Evolutionary conservation across 2,329 filamentous ascomycete genomes (phyloP).

Genomic region (Neonectria sp.): DNA sequence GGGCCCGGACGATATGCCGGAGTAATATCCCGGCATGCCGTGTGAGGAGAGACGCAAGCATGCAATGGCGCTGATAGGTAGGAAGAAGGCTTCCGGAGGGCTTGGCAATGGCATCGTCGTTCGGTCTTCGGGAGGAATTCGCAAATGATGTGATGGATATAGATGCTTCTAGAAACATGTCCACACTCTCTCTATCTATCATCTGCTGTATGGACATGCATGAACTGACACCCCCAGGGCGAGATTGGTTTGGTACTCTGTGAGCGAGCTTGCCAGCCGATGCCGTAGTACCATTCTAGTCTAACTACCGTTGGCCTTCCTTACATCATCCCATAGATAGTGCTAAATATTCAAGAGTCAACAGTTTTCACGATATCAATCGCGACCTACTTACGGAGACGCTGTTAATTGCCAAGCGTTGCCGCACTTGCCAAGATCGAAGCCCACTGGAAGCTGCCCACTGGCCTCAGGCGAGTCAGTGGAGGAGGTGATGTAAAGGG

Average conservation of each 20-base stretch:
- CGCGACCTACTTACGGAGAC: no score
- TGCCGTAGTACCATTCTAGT: no score
- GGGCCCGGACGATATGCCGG: neutral
- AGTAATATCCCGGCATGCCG: neutral
- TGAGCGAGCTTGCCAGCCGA: no score
- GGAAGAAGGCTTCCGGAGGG: slow-evolving; percentile 9
- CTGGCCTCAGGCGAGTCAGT: neutral
- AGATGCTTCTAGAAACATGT: slow-evolving; percentile 7
- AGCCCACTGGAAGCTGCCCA: neutral
- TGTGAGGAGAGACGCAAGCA: neutral
- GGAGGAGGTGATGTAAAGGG: no score
- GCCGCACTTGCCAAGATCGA: neutral
- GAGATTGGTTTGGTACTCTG: no score
- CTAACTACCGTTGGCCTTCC: no score
- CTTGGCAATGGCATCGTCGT: neutral
- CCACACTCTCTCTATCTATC: neutral
- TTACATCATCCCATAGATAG: no score
- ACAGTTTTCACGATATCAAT: neutral
- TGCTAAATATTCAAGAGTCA: neutral
- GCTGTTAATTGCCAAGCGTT: neutral
- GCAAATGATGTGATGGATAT: neutral
- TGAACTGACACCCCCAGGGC: no score
- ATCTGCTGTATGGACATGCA: no score
- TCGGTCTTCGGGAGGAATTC: slow-evolving; percentile 1
- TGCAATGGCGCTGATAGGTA: slow-evolving; percentile 3